Percentiles rank a stretch among this genome's conserved stretches.
Conservation (phyloP, 1,284 basidiomycete genomes). For the Cryptococcus wingfieldii region DNA sequence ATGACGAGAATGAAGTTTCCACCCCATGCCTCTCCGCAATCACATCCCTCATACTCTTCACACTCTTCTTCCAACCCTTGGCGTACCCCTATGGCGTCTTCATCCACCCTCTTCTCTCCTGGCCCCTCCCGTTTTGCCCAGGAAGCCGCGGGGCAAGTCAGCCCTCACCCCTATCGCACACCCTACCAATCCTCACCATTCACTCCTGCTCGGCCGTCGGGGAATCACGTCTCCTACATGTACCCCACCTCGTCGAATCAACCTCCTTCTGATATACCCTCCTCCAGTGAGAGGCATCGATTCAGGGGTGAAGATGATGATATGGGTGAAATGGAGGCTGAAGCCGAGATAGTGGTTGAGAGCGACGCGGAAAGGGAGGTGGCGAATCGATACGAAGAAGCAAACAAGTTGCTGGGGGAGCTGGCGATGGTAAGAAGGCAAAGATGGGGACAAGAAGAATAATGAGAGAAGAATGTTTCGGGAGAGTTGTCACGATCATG, state of each 20-base stretch:
- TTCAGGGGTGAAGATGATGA: conserved; percentile 8
- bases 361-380: conserved; percentile 15
- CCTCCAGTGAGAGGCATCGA: background rate
- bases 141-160: background rate
- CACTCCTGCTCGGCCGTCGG: background rate
- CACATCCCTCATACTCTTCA: background rate
- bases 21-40: conserved; percentile 2
- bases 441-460: conserved; percentile 23
- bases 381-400: conserved; percentile 37
- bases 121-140: background rate
- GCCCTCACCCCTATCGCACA: background rate
- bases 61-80: background rate
- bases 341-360: background rate
- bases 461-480: background rate
- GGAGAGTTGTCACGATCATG: background rate
- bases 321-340: conserved; percentile 5
- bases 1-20: background rate
- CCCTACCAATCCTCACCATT: background rate
- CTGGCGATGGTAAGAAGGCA: conserved; percentile 34
- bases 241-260: background rate
- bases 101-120: background rate
- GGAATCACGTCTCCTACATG: background rate
- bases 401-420: conserved; percentile 41
- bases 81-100: background rate
- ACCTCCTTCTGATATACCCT: background rate